Evolutionary conservation across 2,329 filamentous ascomycete species (phyloP).

Genomic region (Aspergillus sp.): DNA sequence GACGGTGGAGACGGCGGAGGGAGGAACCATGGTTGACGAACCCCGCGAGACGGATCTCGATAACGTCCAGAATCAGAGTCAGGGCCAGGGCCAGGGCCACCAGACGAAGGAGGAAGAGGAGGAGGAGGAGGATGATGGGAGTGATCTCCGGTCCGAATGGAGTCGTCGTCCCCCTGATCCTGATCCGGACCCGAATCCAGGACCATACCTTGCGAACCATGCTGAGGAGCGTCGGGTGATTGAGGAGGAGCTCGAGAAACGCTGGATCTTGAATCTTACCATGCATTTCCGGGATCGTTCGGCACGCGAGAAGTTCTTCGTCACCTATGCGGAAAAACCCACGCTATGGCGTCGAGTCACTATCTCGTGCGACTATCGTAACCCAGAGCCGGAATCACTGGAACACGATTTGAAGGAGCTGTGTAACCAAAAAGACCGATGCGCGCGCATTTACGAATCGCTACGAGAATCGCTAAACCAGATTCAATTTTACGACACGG

Average conservation of each 20-base stretch:
- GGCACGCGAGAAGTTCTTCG: slow-evolving; percentile 92
- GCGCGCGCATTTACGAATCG: slow-evolving; percentile 82
- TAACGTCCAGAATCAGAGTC: neutral
- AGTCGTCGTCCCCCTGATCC: slow-evolving; percentile 4
- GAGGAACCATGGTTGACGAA: slow-evolving; percentile 23
- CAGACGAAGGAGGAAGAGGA: too few species aligned
- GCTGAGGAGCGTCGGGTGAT: slow-evolving; percentile 40
- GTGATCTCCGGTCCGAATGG: slow-evolving; percentile 20
- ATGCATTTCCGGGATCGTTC: slow-evolving; percentile 97
- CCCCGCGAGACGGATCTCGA: slow-evolving; percentile 16
- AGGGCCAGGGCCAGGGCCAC: neutral
- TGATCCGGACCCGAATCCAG: slow-evolving; percentile 9
- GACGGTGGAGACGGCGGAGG: slow-evolving; percentile 7
- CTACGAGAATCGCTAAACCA: slow-evolving; percentile 87
- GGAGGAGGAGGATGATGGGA: slow-evolving; percentile 12
- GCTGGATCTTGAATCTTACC: slow-evolving; percentile 94
- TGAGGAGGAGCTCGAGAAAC: slow-evolving; percentile 71
- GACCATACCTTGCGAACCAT: slow-evolving; percentile 13
- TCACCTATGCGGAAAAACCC: slow-evolving; percentile 79
- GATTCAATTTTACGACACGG: slow-evolving; percentile 91
- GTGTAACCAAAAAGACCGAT: slow-evolving; percentile 84
- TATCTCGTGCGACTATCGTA: slow-evolving; percentile 84
- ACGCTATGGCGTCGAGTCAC: slow-evolving; percentile 80
- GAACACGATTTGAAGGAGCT: slow-evolving; percentile 73
- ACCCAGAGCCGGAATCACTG: slow-evolving; percentile 69